phyloP scores from a whole-genome alignment of 1,139 yeast species.

The Nakaseomyces delphensis region DNA sequence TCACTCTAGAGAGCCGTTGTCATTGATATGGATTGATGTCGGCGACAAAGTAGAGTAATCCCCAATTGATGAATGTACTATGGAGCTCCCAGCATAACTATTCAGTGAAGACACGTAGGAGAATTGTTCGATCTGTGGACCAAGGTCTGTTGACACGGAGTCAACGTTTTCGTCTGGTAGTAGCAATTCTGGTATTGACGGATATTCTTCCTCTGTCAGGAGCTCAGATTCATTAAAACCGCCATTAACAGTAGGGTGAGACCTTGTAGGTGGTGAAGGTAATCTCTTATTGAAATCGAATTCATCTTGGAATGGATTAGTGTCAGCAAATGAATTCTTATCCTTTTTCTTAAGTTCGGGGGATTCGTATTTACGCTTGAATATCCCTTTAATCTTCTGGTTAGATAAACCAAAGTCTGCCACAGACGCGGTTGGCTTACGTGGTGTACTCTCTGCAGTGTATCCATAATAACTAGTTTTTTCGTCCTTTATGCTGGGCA shows the following conservation, averaged over 20 bases:
- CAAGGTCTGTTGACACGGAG: background rate
- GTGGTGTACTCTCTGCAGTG: background rate
- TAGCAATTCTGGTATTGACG: background rate
- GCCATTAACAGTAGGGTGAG: background rate
- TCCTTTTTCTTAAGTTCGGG: background rate
- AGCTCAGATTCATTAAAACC: background rate
- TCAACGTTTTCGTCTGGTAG: background rate
- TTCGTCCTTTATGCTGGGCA: constrained; percentile 4
- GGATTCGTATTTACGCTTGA: background rate
- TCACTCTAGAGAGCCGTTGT: background rate
- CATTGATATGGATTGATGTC: constrained; percentile 2
- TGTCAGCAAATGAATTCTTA: background rate
- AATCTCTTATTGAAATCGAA: constrained; percentile 8
- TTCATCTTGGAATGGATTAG: constrained; percentile 11
- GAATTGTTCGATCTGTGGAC: background rate
- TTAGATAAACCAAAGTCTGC: background rate
- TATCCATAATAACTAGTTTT: constrained; percentile 2
- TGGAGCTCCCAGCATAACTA: constrained; percentile 2
- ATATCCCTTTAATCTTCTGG: constrained; percentile 2
- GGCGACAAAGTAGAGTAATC: constrained; percentile 4
- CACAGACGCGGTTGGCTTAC: background rate
- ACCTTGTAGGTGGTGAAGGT: background rate
- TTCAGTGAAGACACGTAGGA: constrained; percentile 2
- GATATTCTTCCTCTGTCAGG: background rate
- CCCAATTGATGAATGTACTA: constrained; percentile 1